These are phyloP conservation scores for Coemansia sp. DNA, from an alignment of 192 early-diverging fungal species.

Conservation along the genomic window DNA sequence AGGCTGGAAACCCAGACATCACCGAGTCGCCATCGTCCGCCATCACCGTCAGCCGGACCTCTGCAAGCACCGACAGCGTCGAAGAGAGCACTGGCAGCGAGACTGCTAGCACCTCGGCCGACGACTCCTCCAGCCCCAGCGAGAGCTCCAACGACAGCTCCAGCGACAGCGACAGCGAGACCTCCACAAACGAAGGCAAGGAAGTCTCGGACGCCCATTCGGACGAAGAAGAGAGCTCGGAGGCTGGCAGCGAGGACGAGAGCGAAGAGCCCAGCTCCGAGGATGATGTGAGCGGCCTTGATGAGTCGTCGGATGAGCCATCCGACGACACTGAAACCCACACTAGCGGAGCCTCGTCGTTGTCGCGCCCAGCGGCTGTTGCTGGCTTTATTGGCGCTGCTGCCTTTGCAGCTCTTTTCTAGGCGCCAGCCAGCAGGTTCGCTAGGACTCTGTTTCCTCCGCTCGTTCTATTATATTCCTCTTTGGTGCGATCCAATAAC, in stretches of 20 bases:
- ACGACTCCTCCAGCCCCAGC: background rate
- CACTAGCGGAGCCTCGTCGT: conserved; percentile 19
- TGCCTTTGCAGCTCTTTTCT: conserved; percentile 39
- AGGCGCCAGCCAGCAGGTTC: background rate
- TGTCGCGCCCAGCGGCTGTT: conserved; percentile 12
- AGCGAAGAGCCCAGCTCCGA: conserved; percentile 11
- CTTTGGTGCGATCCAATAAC: no score
- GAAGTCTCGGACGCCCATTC: conserved; percentile 3
- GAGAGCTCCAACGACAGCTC: background rate
- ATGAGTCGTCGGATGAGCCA: conserved; percentile 12
- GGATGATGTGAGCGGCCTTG: conserved; percentile 5
- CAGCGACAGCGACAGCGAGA: background rate
- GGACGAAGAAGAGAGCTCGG: conserved; percentile 8
- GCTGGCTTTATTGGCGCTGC: conserved; percentile 33
- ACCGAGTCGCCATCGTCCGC: conserved; percentile 9
- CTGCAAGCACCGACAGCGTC: background rate
- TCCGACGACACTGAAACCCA: conserved; percentile 9
- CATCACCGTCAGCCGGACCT: conserved; percentile 4
- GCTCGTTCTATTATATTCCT: no score
- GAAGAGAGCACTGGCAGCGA: background rate
- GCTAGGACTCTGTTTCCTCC: no score
- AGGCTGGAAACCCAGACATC: conserved; percentile 24
- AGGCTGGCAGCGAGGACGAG: background rate
- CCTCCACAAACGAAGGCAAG: background rate
- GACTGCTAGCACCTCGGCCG: background rate